Evolutionary conservation across 768 basidiomycete species (phyloP), one percentile per base, ranked within the genome.

Genomic region (Aureoboletus auriporus): DNA sequence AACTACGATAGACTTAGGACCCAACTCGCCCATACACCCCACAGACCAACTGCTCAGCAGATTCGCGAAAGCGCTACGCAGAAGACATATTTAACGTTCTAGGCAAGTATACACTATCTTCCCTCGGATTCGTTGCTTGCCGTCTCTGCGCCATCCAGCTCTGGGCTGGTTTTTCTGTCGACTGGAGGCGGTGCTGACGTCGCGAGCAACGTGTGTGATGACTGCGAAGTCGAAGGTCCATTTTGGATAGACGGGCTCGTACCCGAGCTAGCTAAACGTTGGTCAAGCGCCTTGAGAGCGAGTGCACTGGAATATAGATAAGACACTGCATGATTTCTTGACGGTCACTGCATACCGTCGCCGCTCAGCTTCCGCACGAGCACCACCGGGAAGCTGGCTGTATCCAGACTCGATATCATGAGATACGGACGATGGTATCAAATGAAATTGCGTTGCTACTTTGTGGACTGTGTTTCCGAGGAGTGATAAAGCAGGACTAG

Each of bases 231-330:
- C 16, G 67, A 54, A 23, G 56, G 52, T 48, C 62, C 67, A 39
- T 61, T 65, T 49, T 66, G 65, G 26, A 47, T 60, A 37, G 71
- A 58, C 2, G 68, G 54, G 43, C 44, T 60, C 30, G 65, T 49
- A 44, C 64, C 54, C 43, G 78, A 76, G 52, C 77, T 84, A 28
- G 94, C 92, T 44, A 98, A 67, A 28, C 93, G 80, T 60, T 96
- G 93, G 59, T 99, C 96, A 31, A 99, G 78, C 4, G 96, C 96
- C 67, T 97, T 96, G 60, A 99, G 72, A 28, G 96, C 96, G 75
- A 99, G 82, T 1, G 94, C 93, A 57, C 95, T 96, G 61, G 23
- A 51, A 46, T 46, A 6, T 20, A 44, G n/a, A 46, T 54, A 23
- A 61, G 49, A 49, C 6, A 36, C 16, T 11, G 52, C 30, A 45